phyloP scores from a whole-genome alignment of 176 grass and related monocot species.

The Avena eriantha region DNA sequence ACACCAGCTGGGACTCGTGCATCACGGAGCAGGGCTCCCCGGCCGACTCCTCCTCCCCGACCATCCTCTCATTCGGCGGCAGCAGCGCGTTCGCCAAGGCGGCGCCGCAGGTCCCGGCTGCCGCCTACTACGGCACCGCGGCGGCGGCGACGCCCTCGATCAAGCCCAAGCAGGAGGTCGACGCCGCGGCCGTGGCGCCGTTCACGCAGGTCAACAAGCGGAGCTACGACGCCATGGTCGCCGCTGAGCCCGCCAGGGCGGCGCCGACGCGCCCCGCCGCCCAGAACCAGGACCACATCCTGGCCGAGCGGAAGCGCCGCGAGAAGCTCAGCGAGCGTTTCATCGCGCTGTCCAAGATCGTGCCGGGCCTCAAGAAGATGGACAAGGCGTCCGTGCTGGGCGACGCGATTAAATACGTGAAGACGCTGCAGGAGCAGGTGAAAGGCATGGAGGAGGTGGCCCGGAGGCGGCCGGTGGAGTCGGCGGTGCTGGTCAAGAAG shows the following conservation, averaged over 20 bases:
- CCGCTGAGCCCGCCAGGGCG: conserved; percentile 25
- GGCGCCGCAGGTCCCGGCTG: conserved; percentile 19
- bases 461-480: conserved; percentile 69
- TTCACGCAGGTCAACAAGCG: conserved; percentile 60
- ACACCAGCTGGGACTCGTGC: conserved; percentile 87
- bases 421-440: conserved; percentile 87
- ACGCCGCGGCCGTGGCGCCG: conserved; percentile 23
- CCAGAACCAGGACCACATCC: conserved; percentile 92
- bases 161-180: conserved; percentile 68
- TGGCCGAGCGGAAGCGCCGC: conserved; percentile 86
- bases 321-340: conserved; percentile 99
- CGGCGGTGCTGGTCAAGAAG: conserved; percentile 85
- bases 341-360: conserved; percentile 91
- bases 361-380: conserved; percentile 98
- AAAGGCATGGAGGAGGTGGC: conserved; percentile 66
- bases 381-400: conserved; percentile 99
- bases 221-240: conserved; percentile 63
- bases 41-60: conserved; percentile 66
- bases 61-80: conserved; percentile 82
- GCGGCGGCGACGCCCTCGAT: background rate
- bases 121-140: conserved; percentile 42
- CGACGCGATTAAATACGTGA: conserved; percentile 98
- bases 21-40: conserved; percentile 86
- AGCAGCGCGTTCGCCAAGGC: conserved; percentile 39
- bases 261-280: conserved; percentile 38